Base-by-base conservation (phyloP, 768 basidiomycete species). In the Pisolithus albus region DNA sequence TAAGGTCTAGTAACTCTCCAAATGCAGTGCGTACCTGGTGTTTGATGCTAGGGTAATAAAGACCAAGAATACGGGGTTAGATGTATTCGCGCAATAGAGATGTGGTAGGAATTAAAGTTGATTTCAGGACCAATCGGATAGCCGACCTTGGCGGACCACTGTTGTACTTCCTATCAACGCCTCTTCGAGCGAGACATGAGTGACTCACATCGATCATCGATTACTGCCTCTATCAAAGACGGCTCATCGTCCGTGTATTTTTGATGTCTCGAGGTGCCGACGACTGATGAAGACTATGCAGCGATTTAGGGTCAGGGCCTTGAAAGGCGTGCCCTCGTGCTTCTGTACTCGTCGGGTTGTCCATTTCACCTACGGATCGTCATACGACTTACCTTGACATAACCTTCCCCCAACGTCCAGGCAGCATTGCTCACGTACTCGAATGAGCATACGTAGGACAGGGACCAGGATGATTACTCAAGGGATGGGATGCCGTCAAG, bases 11-110 rank as follows among this genome's bases (percentile, higher is more conserved):
- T 30, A 65, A 56, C 0, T 75, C 75, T 2, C 61, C 56, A 46
- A 80, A 74, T 0, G 79, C 66, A 0, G 60, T 48, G 1, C 58
- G 41, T 24, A 80, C 62, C 53, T 83, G 82, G 19, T 77, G 71
- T 10, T 65, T 68, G 15, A 82, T 59, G 18, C 70, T 68, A 1
- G 71, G 65, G 52, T 73, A 74, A 3, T 72, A 54, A 3, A 47
- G 51, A 0, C 62, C 68, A 6, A 79, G 63, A 46, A 72, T 73
- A 8, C 76, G 63, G 3, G 3, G 67, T 68, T 7, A 74, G 59
- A 24, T 63, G 52, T 3, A 46, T 52, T 15, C 62, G 66, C 9
- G 71, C 30, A 18, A 72, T 46, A 5, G 51, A 38, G 23, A 63
- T 41, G 41, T 72, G 72, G 41, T 70, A 72, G 2, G 46, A 47